Evolutionary conservation across 768 basidiomycete genomes (phyloP), one percentile per base, ranked within the genome.

Genomic region (Lactarius evosmus): DNA sequence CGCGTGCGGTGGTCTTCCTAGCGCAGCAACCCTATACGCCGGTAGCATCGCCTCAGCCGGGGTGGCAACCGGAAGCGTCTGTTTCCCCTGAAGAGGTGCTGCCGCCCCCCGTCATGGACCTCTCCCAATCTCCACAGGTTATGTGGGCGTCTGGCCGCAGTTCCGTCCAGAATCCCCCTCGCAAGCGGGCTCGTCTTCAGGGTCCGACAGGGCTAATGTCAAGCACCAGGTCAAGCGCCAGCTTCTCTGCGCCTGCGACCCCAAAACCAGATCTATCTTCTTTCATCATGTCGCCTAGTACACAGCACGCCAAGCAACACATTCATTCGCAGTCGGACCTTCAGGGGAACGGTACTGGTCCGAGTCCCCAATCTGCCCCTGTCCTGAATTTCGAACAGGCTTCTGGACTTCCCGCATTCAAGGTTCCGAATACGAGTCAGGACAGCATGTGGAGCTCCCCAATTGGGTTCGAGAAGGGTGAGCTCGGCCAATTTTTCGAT

Each of bases 371-470:
- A 32, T 27, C 58, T 16, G 53, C 58, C 17, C 6, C 63, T 12
- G 40, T 65, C 16, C 29, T 60, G 17, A 61, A 61, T 57, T 65
- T 65, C 32, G 64, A 65, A 14, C 64, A 65, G 29, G 38, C 32
- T 51, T 61, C 64, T 30, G 60, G 64, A n/a, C 55, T 61, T 7
- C 64, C 64, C 3, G 12, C 65, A 33, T 61, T 62, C 40, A 70
- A 71, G 54, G 68, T 80, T 36, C 81, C 84, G 60, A 80, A 83
- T 30, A 80, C 83, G 51, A 87, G 86, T 63, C 85, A 88, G 66
- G 76, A 79, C 40, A 78, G 78, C 34, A 86, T 90, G 79, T 92
- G 89, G 89, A 88, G 88, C 49, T 81, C 88, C 17, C 82, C 85
- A 40, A 81, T 86, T 56, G 87, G 87, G 19, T 88, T 92, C 70